Conservation (phyloP, 2,329 filamentous ascomycete genomes). For the Aplosporella prunicola region DNA sequence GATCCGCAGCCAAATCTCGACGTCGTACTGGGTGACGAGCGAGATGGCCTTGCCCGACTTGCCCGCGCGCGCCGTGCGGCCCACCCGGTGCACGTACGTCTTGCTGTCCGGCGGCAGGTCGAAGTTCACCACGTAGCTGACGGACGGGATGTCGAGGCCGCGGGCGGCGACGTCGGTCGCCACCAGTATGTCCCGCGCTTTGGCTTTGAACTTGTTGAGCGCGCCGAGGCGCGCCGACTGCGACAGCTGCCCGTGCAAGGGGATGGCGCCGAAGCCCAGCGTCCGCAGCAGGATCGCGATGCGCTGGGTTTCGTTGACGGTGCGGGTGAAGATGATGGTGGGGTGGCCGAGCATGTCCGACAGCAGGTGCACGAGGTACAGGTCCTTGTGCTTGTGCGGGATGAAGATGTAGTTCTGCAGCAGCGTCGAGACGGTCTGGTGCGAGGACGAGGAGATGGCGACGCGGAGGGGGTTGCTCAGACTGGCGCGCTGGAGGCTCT, state of each 20-base stretch:
- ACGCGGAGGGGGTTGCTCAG: conserved; percentile 76
- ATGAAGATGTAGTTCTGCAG: conserved; percentile 81
- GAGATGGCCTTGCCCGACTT: conserved; percentile 74
- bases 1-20: conserved; percentile 71
- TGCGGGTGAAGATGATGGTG: conserved; percentile 83
- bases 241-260: conserved; percentile 82
- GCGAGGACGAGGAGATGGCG: conserved; percentile 70
- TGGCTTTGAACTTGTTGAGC: conserved; percentile 78
- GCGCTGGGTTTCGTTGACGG: conserved; percentile 82
- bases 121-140: conserved; percentile 78
- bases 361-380: conserved; percentile 75
- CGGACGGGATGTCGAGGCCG: conserved; percentile 86
- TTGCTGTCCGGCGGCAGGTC: conserved; percentile 78
- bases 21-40: conserved; percentile 79
- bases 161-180: conserved; percentile 90
- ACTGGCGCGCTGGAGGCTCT: conserved; percentile 82
- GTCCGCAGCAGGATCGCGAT: conserved; percentile 72
- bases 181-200: conserved; percentile 75
- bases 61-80: conserved; percentile 77
- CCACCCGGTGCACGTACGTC: conserved; percentile 84
- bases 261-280: conserved; percentile 83
- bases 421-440: conserved; percentile 84
- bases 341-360: conserved; percentile 83
- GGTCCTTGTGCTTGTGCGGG: conserved; percentile 78
- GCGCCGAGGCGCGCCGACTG: conserved; percentile 81